A percentile compares a stretch with the other conserved stretches of the same genome.
Conservation (phyloP, 2,329 filamentous ascomycete species). For the Penicillium brevicompactum region DNA sequence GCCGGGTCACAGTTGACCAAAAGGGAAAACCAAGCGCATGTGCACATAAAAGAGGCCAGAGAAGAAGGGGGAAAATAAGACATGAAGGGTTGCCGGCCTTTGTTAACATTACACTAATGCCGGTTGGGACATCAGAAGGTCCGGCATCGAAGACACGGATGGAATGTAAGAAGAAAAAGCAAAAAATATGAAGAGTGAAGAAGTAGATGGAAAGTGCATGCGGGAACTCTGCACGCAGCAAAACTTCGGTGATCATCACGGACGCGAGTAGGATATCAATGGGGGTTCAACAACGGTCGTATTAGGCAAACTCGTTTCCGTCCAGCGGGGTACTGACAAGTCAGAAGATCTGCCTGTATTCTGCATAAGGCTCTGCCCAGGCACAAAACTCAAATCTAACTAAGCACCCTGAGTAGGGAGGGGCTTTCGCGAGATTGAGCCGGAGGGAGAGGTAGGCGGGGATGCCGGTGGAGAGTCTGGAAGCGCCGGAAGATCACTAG, state of each 20-base stretch:
- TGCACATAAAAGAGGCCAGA: neutral
- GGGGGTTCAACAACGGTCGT: conserved; percentile 9
- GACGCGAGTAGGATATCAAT: conserved; percentile 14
- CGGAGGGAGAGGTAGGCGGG: conserved; percentile 33
- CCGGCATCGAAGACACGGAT: conserved; percentile 7
- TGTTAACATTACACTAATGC: conserved; percentile 4
- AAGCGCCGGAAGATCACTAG: conserved; percentile 45
- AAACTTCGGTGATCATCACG: conserved; percentile 18
- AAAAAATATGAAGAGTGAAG: neutral
- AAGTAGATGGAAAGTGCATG: neutral
- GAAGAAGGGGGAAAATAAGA: neutral
- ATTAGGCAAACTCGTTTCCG: conserved; percentile 18
- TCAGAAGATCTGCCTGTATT: conserved; percentile 9
- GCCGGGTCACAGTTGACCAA: neutral
- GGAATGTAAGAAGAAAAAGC: conserved; percentile 2
- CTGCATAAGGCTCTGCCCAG: conserved; percentile 4
- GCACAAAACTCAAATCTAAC: conserved; percentile 12
- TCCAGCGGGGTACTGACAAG: conserved; percentile 19
- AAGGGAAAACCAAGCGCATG: neutral
- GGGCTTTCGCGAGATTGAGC: conserved; percentile 55
- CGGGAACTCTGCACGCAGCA: conserved; percentile 1
- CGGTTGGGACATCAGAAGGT: neutral
- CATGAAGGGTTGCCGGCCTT: neutral
- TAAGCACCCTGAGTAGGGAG: conserved; percentile 53
- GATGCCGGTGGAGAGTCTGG: conserved; percentile 33